Conservation (phyloP, 1,139 yeast genomes). For the Diutina scorzettiae region DNA sequence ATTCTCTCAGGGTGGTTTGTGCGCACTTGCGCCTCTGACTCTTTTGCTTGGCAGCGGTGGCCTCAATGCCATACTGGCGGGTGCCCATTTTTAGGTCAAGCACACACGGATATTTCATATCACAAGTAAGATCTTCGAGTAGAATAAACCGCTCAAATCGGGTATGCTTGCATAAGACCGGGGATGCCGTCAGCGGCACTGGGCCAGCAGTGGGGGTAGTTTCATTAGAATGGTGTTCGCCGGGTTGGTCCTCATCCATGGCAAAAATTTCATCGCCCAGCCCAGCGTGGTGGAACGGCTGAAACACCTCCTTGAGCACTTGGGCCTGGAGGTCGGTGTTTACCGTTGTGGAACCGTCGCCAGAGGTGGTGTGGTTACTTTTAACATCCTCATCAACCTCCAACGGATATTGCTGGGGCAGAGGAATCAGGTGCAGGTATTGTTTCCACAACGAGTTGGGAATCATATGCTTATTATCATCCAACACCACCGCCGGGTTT, state of each 20-base stretch:
- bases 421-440: conserved; percentile 42
- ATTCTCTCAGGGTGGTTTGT: conserved; percentile 62
- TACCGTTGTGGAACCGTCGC: conserved; percentile 22
- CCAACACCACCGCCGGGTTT: conserved; percentile 56
- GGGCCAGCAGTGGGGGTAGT: not conserved
- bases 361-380: conserved; percentile 7
- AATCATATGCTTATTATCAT: conserved; percentile 81
- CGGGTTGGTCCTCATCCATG: conserved; percentile 16
- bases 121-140: conserved; percentile 83
- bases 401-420: conserved; percentile 19
- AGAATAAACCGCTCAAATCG: conserved; percentile 71
- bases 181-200: conserved; percentile 1
- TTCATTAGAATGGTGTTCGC: not conserved
- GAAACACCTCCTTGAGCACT: conserved; percentile 27
- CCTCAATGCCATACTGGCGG: conserved; percentile 95
- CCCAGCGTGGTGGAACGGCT: conserved; percentile 14
- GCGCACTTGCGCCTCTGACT: conserved; percentile 80
- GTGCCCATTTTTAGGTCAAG: conserved; percentile 97
- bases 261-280: conserved; percentile 19
- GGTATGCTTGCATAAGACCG: conserved; percentile 27
- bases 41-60: conserved; percentile 53
- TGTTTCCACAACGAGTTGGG: conserved; percentile 66
- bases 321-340: conserved; percentile 30
- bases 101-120: conserved; percentile 78
- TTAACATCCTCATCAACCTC: not conserved